phyloP scores from a whole-genome alignment of 2,329 filamentous ascomycete species.

The Paecilomyces variotii region DNA sequence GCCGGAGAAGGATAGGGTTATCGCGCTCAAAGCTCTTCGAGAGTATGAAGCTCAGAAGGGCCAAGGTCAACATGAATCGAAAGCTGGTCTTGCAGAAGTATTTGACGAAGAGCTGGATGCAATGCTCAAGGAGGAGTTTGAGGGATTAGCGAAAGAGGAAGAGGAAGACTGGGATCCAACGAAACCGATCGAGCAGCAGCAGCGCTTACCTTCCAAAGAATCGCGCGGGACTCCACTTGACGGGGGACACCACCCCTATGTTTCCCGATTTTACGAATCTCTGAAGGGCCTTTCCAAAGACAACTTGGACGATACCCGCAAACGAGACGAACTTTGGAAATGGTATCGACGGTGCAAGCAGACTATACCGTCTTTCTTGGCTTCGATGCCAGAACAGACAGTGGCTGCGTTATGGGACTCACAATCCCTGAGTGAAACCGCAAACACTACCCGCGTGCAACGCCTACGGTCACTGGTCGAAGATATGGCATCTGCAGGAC shows the following conservation, averaged over 20 bases:
- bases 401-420: conserved; percentile 63
- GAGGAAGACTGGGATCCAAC: conserved; percentile 25
- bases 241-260: conserved; percentile 30
- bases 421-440: conserved; percentile 35
- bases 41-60: conserved; percentile 33
- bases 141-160: conserved; percentile 27
- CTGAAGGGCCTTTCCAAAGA: conserved; percentile 24
- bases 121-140: conserved; percentile 30
- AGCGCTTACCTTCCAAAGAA: conserved; percentile 11
- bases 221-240: conserved; percentile 25
- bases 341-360: conserved; percentile 45
- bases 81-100: conserved; percentile 25
- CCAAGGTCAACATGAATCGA: conserved; percentile 15
- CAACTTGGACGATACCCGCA: conserved; percentile 17
- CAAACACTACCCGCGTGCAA: conserved; percentile 44
- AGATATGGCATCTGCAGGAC: conserved; percentile 56
- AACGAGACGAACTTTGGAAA: conserved; percentile 37
- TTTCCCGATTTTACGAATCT: conserved; percentile 32
- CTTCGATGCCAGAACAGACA: conserved; percentile 50
- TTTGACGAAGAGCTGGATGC: conserved; percentile 36
- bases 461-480: conserved; percentile 56
- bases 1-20: conserved; percentile 32
- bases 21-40: conserved; percentile 34
- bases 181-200: conserved; percentile 12
- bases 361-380: conserved; percentile 39